Percentiles rank a stretch among this genome's conserved stretches.
Conservation (phyloP, 2,329 filamentous ascomycete genomes). For the Colletotrichum lini region DNA sequence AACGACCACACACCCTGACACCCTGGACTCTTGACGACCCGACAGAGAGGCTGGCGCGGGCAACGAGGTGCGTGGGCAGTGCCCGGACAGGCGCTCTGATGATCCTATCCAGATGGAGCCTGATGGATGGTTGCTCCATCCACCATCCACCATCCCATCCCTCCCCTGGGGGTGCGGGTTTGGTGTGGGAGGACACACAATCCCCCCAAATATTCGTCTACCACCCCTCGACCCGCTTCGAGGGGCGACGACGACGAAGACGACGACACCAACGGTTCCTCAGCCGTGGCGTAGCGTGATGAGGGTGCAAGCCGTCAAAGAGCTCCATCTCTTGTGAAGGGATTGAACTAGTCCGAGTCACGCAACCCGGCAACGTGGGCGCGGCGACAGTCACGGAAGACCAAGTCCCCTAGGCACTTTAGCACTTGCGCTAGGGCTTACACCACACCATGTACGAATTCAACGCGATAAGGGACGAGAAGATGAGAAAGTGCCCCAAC, state of each 20-base stretch:
- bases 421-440: constrained; percentile 32
- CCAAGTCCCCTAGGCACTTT: constrained; percentile 21
- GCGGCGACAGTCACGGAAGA: constrained; percentile 4
- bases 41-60: constrained; percentile 23
- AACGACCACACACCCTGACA: background rate
- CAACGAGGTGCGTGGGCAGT: constrained; percentile 37
- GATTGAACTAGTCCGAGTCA: constrained; percentile 21
- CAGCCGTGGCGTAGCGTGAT: constrained; percentile 13
- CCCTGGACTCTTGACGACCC: constrained; percentile 19
- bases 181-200: background rate
- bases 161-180: constrained; percentile 3
- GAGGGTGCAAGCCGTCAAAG: background rate
- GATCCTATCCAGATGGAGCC: constrained; percentile 37
- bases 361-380: constrained; percentile 38
- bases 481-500: background rate
- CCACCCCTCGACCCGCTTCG: constrained; percentile 18
- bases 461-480: constrained; percentile 7
- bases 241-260: background rate
- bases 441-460: constrained; percentile 8
- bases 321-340: background rate
- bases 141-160: constrained; percentile 1
- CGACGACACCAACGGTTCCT: background rate
- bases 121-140: constrained; percentile 33
- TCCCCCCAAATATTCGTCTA: background rate
- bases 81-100: constrained; percentile 40